A percentile compares a stretch with the other conserved stretches of the same genome.
Conservation (phyloP, 306 rosid species). For the Cucumis sativus region Cucumber_9930_V3 NC_026656.2:2800501-2801000, state of each 20-base stretch:
- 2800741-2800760: neutral
- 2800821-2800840: neutral
- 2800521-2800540: too few relatives aligned
- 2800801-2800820: neutral
- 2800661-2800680: too few relatives aligned
- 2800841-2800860: neutral
- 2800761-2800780: neutral
- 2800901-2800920: neutral
- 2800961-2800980: neutral
- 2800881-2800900: neutral
- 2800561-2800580: too few relatives aligned
- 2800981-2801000: neutral
- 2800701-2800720: too few relatives aligned
- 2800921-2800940: neutral
- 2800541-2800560: too few relatives aligned
- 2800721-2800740: too few relatives aligned
- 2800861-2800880: neutral
- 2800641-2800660: too few relatives aligned
- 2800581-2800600: too few relatives aligned
- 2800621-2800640: too few relatives aligned
- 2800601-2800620: too few relatives aligned
- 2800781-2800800: neutral
- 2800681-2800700: too few relatives aligned
- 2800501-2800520: too few relatives aligned
- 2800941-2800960: neutral